phyloP scores from a whole-genome alignment of 345 rosid genomes.

The Firmiana major region DNA sequence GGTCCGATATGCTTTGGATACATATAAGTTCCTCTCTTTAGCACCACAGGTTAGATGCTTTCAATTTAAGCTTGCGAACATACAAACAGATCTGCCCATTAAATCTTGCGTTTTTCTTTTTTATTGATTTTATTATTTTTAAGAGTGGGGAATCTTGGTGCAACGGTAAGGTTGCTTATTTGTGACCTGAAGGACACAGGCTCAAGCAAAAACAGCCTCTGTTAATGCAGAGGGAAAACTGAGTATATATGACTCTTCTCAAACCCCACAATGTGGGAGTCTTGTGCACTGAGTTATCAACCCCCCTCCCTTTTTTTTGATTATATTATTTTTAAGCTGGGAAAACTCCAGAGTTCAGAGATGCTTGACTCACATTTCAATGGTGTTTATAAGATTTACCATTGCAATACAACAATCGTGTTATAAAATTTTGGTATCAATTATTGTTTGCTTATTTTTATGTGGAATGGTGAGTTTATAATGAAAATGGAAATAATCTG shows the following conservation, averaged over 20 bases:
- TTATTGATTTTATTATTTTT: background rate
- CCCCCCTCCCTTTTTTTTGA: too few relatives aligned
- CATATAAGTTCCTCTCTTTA: slow-evolving; percentile 69
- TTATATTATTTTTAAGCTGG: background rate
- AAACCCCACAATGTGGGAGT: too few relatives aligned
- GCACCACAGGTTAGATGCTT: slow-evolving; percentile 69
- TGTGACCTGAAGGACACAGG: too few relatives aligned
- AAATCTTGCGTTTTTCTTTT: background rate
- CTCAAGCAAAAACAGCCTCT: too few relatives aligned
- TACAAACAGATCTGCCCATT: background rate
- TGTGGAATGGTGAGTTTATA: background rate
- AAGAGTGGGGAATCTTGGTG: too few relatives aligned
- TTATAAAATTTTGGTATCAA: background rate
- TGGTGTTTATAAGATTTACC: background rate
- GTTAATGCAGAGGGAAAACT: too few relatives aligned
- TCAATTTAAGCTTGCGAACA: background rate
- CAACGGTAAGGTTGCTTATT: too few relatives aligned
- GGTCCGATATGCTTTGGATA: slow-evolving; percentile 91
- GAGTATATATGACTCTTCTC: too few relatives aligned
- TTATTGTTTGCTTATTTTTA: background rate
- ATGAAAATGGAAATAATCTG: background rate
- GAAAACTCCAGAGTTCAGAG: background rate
- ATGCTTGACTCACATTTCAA: background rate
- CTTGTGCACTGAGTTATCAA: too few relatives aligned
- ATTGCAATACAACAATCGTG: background rate